Evolutionary conservation across 257 asterid species (phyloP).

Genomic region (Marsdenia floribunda): DNA sequence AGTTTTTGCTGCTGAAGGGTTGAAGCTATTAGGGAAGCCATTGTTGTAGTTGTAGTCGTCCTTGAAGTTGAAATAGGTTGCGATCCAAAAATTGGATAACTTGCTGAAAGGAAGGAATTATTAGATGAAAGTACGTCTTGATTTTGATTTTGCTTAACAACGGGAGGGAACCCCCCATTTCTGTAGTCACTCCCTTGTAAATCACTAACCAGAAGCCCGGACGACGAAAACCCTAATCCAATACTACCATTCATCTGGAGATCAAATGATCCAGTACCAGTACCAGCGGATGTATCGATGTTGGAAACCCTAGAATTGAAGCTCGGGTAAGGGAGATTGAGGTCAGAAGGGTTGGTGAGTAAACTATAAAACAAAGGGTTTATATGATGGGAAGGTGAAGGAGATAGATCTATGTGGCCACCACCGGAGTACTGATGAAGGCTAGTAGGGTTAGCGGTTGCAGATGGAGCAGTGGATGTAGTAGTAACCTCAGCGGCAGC

Average conservation of each 20-base stretch:
- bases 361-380: conserved; percentile 37
- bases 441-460: conserved; percentile 23
- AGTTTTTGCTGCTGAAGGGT: conserved; percentile 30
- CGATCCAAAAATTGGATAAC: conserved; percentile 29
- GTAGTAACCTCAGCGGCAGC: background rate
- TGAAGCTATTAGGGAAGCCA: conserved; percentile 42
- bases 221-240: conserved; percentile 39
- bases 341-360: conserved; percentile 21
- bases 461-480: conserved; percentile 10
- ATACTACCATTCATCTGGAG: conserved; percentile 16
- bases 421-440: background rate
- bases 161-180: conserved; percentile 14
- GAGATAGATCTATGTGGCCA: conserved; percentile 27
- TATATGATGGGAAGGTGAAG: conserved; percentile 8
- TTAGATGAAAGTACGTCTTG: conserved; percentile 19
- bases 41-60: conserved; percentile 25
- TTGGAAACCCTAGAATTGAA: conserved; percentile 26
- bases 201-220: conserved; percentile 18
- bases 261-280: conserved; percentile 6
- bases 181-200: background rate
- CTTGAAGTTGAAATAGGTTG: background rate
- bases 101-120: conserved; percentile 28
- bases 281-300: background rate
- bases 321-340: conserved; percentile 23
- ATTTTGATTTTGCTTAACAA: conserved; percentile 20